Conservation (phyloP, 371 early-diverging fungal genomes). For the Actinomortierella ambigua region DNA sequence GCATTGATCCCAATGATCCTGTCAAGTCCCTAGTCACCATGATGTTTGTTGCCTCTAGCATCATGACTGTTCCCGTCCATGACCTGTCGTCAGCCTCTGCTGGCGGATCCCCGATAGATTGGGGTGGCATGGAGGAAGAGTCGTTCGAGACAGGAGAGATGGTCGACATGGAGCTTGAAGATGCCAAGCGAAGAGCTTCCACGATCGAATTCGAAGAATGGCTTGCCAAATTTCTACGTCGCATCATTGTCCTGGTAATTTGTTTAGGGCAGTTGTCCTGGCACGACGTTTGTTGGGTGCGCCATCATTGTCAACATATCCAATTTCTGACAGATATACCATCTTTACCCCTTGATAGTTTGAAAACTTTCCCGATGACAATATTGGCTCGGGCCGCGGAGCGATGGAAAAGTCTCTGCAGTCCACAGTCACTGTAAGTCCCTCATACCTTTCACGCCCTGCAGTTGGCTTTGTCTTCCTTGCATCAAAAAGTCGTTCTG, state of each 20-base stretch:
- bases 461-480: slow-evolving; percentile 20
- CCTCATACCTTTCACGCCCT: slow-evolving; percentile 2
- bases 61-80: slow-evolving; percentile 67
- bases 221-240: slow-evolving; percentile 81
- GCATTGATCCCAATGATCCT: slow-evolving; percentile 91
- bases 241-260: slow-evolving; percentile 74
- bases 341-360: slow-evolving; percentile 49
- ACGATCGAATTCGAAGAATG: slow-evolving; percentile 88
- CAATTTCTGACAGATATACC: not conserved
- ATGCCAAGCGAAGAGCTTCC: slow-evolving; percentile 62
- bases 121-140: slow-evolving; percentile 57
- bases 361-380: slow-evolving; percentile 77
- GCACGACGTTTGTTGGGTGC: not conserved
- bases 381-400: not conserved
- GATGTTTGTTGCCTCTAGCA: slow-evolving; percentile 73
- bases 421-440: slow-evolving; percentile 2
- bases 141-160: slow-evolving; percentile 50
- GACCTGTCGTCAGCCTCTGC: slow-evolving; percentile 56
- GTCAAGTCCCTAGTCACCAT: slow-evolving; percentile 76
- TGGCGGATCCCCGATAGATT: slow-evolving; percentile 42
- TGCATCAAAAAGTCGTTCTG: too few relatives aligned
- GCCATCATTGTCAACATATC: not conserved
- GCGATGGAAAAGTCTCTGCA: slow-evolving; percentile 8
- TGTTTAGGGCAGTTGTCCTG: not conserved
- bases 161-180: slow-evolving; percentile 61